phyloP scores from a whole-genome alignment of 176 grass and related monocot species.

The Elymus sibiricus region DNA sequence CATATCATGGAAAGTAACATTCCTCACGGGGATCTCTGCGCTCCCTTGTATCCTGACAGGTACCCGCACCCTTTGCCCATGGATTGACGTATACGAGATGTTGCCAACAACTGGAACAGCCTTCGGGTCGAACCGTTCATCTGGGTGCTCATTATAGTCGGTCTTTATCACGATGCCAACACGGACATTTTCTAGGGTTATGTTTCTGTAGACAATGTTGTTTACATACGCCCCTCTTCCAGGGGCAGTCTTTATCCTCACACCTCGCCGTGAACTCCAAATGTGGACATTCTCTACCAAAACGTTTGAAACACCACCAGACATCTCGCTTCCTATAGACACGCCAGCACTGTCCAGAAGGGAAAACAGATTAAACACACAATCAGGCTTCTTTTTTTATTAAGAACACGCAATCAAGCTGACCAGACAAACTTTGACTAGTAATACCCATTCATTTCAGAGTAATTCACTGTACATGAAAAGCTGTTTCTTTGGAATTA shows the following conservation, averaged over 20 bases:
- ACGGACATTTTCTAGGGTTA: slow-evolving; percentile 59
- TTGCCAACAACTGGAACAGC: slow-evolving; percentile 58
- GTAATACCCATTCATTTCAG: not conserved
- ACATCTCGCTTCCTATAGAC: slow-evolving; percentile 90
- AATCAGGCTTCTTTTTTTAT: not conserved
- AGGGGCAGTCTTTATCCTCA: slow-evolving; percentile 87
- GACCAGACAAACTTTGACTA: not conserved
- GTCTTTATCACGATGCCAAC: slow-evolving; percentile 91
- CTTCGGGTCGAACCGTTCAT: slow-evolving; percentile 58
- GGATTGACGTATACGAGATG: slow-evolving; percentile 72
- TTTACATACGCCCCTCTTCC: slow-evolving; percentile 81
- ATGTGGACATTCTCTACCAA: slow-evolving; percentile 65
- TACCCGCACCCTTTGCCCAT: slow-evolving; percentile 59
- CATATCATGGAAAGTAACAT: slow-evolving; percentile 72
- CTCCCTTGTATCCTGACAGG: slow-evolving; percentile 85
- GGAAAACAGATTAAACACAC: slow-evolving; percentile 21
- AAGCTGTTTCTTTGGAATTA: not conserved
- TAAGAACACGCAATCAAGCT: not conserved
- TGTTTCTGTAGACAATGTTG: slow-evolving; percentile 59
- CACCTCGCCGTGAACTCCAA: slow-evolving; percentile 66
- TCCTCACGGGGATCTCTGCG: slow-evolving; percentile 61
- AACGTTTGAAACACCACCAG: slow-evolving; percentile 78
- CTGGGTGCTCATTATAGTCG: slow-evolving; percentile 76
- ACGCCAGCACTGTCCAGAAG: slow-evolving; percentile 70
- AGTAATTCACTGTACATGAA: not conserved